Evolutionary conservation across 306 rosid species (phyloP), one percentile per base, ranked within the genome.

Genomic region (Cucurbita pepo): DNA sequence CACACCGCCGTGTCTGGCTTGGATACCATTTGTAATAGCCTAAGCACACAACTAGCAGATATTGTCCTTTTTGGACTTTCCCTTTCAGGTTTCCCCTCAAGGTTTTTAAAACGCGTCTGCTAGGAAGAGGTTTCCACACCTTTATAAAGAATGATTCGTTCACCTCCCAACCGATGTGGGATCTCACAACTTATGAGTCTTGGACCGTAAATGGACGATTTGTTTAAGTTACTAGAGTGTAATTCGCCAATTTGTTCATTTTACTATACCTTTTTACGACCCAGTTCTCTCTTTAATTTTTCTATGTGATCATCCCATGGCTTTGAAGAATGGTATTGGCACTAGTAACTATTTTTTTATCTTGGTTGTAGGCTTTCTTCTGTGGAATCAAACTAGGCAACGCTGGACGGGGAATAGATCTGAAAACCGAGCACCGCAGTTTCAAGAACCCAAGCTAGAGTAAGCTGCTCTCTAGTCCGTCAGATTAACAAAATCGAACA

Each of bases 371-470:
- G 99, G 99, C 78, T 80, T 87, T 76, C 89, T 85, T 85, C 89
- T 91, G 76, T 94, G 97, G 97, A 94, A 88, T 79, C 97, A 91
- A 73, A 89, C 86, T 71, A 82, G 97, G 79, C 97, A 87, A 73
- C 86, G 83, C 51, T 94, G 99, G 99, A 71, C 84, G 51, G 95
- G 97, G 81, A 86, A 84, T 56, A 86, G 65, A 76, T n/a, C 85
- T 0, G 86, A 82, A 79, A 83, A 63, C 50, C 86, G 36, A 50
- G 51, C 79, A 43, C 88, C 75, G 41, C 91, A 84, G 80, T 77
- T 67, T 76, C 89, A 69, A 77, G 99, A 91, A 83, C 92, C 99
- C 71, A 94, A 85, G 81, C 71, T 89, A 76, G 88, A 88, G 99
- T 94, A 69, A 60, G 65, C 78, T 82, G 57, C 55, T 77, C 15